phyloP scores from a whole-genome alignment of 768 basidiomycete genomes.

The Suillus spraguei region DNA sequence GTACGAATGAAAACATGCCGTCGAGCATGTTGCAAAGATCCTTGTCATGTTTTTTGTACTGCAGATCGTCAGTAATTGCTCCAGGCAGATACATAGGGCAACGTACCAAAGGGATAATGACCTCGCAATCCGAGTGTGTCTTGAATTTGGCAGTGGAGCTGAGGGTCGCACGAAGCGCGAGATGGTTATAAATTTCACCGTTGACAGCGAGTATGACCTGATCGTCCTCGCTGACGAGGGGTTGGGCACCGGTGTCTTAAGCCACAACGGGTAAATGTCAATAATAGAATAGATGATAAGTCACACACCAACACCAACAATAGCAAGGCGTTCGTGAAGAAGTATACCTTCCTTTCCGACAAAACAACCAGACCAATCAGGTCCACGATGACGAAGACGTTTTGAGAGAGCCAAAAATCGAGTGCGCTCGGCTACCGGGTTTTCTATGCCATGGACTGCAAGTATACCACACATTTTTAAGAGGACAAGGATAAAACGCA shows the following conservation, averaged over 20 bases:
- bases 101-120: conserved; percentile 88
- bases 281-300: conserved; percentile 9
- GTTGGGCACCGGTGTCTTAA: conserved; percentile 95
- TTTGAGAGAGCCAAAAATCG: conserved; percentile 86
- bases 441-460: conserved; percentile 79
- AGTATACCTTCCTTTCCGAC: conserved; percentile 82
- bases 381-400: conserved; percentile 90
- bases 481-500: conserved; percentile 6
- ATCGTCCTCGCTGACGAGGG: conserved; percentile 84
- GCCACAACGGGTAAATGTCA: neutral
- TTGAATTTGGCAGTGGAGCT: conserved; percentile 79
- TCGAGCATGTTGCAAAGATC: conserved; percentile 81
- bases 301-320: conserved; percentile 92
- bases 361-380: conserved; percentile 98
- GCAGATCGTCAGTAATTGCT: conserved; percentile 5
- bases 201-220: conserved; percentile 89
- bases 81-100: neutral
- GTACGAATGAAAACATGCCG: conserved; percentile 98
- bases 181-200: conserved; percentile 99
- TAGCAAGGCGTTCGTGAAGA: conserved; percentile 94
- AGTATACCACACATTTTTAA: conserved; percentile 88
- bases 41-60: conserved; percentile 87
- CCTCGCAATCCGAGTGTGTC: conserved; percentile 98
- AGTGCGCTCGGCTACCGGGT: conserved; percentile 67
- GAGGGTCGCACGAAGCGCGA: conserved; percentile 70